Conservation (phyloP, 1,139 yeast genomes). For the Blastobotrys apis region DNA sequence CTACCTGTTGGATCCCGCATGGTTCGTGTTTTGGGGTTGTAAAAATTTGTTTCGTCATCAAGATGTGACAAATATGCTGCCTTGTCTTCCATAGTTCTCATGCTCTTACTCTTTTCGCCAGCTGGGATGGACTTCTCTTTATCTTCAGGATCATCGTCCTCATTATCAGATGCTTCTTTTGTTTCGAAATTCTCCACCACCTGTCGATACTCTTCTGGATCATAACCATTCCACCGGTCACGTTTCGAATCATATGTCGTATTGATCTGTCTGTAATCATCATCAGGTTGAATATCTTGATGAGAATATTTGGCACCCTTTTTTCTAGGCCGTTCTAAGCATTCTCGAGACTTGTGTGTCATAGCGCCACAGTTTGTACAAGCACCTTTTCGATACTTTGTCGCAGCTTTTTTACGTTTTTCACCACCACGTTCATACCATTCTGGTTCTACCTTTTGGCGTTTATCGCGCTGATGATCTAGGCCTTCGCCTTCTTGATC, state of each 20-base stretch:
- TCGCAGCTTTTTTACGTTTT: slow-evolving; percentile 27
- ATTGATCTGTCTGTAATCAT: slow-evolving; percentile 31
- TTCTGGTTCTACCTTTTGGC: slow-evolving; percentile 26
- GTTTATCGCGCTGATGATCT: slow-evolving; percentile 47
- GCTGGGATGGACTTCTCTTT: slow-evolving; percentile 8
- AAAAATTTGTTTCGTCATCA: slow-evolving; percentile 30
- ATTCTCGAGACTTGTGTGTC: slow-evolving; percentile 45
- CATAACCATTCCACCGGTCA: slow-evolving; percentile 77
- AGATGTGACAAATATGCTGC: slow-evolving; percentile 48
- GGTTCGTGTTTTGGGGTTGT: slow-evolving; percentile 55
- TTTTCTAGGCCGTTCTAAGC: slow-evolving; percentile 49
- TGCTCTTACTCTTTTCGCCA: slow-evolving; percentile 24
- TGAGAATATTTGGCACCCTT: slow-evolving; percentile 38
- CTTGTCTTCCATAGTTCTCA: slow-evolving; percentile 51
- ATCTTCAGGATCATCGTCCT: slow-evolving; percentile 20
- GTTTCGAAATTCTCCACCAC: slow-evolving; percentile 37
- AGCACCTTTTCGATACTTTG: slow-evolving; percentile 39
- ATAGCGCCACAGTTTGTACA: slow-evolving; percentile 53
- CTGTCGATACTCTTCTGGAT: slow-evolving; percentile 53
- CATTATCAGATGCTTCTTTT: slow-evolving; percentile 3
- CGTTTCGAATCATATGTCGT: slow-evolving; percentile 58
- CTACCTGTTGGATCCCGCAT: slow-evolving; percentile 40
- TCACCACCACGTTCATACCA: slow-evolving; percentile 34
- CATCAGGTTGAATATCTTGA: slow-evolving; percentile 30
- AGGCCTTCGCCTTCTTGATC: slow-evolving; percentile 31